Evolutionary conservation across 139 green algal species (phyloP), one percentile per base, ranked within the genome.

Genomic region (Coccomyxa sp.): DNA sequence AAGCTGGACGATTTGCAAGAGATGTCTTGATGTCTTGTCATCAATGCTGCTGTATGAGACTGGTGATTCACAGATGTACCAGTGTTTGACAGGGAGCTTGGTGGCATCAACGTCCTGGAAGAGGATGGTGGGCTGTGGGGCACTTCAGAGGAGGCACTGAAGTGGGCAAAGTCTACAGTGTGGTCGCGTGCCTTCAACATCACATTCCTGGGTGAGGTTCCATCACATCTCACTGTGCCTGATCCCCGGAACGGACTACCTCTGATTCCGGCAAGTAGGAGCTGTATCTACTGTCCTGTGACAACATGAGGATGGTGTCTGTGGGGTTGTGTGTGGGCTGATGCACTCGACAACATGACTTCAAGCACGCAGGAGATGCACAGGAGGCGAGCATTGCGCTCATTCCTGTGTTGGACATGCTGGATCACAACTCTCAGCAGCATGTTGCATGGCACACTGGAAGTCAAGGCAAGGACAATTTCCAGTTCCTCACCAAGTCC

Each of bases 131-230:
- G 57, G 51, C 85, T 76, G 28, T 92, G 89, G 89, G 81, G 32
- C 0, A 13, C 82, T 45, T 88, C 83, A 16, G n/a, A 68, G 30
- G 82, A 82, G 27, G 89, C 86, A 0, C 83, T 83, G 1, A 67
- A 75, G 17, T 93, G 90, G 90, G 90, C 88, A 0, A 82, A 86
- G 76, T 88, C 80, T 3, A 82, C 86, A 1, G 90, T 93, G 32
- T 93, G 90, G 90, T 91, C 87, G 16, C 82, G 90, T 13, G 87
- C 88, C 21, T 93, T 93, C 87, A 92, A 84, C 13, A 82, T 93
- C 9, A 80, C 85, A 23, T 79, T 67, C 0, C 38, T 90, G 27
- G 77, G 78, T 67, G 51, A 67, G 17, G 12, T 18, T 10, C 51
- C 60, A 25, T 76, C 15, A 32, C 51, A 58, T 23, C 38, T 51